These are phyloP conservation scores for Antitrichia curtipendula DNA, from an alignment of 225 moss, liverwort and hornwort genomes.

Conservation along the genomic window DNA sequence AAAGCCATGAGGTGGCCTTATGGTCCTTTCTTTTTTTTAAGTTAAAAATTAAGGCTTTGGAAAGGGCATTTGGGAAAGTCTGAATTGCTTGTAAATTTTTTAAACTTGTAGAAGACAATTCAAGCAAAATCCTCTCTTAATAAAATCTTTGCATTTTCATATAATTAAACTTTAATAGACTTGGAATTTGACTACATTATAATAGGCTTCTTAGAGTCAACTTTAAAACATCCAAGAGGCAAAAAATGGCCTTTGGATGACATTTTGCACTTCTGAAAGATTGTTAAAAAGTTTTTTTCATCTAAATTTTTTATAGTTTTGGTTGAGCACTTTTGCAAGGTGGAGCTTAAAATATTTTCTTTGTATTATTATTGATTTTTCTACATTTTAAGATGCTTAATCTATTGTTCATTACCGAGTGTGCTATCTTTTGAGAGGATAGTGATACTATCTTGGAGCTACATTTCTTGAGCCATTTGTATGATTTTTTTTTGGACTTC, in stretches of 20 bases:
- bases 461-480: neutral
- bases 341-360: fast-evolving
- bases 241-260: neutral
- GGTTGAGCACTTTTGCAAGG: neutral
- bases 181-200: neutral
- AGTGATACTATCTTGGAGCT: neutral
- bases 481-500: neutral
- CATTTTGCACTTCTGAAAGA: neutral
- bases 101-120: neutral
- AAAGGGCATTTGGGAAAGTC: neutral
- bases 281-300: neutral
- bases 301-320: neutral
- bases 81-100: neutral
- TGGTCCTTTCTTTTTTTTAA: too few species aligned
- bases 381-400: too few species aligned
- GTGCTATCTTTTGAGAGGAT: too few species aligned
- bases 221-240: fast-evolving
- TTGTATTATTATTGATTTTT: neutral
- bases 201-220: neutral
- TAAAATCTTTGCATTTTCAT: neutral
- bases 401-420: too few species aligned
- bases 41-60: too few species aligned
- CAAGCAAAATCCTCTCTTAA: neutral
- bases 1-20: too few species aligned
- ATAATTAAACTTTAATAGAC: neutral